These are phyloP conservation scores for Mycena sp. DNA, from an alignment of 1,284 basidiomycete genomes.

Conservation along the genomic window DNA sequence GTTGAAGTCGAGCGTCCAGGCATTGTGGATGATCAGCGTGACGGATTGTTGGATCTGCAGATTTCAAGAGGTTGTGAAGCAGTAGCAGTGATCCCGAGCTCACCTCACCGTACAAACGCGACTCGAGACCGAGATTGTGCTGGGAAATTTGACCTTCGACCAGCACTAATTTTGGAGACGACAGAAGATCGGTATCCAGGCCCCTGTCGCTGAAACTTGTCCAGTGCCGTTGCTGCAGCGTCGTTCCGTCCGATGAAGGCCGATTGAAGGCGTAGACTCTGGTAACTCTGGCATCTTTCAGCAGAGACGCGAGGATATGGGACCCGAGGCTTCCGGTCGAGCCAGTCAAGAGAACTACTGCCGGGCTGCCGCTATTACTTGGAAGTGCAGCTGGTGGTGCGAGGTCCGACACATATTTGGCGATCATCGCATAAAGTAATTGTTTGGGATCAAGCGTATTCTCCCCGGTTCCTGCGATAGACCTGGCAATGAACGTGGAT, in stretches of 20 bases:
- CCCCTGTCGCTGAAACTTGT: slow-evolving; percentile 41
- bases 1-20: slow-evolving; percentile 56
- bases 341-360: slow-evolving; percentile 40
- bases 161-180: slow-evolving; percentile 40
- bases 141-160: slow-evolving; percentile 39
- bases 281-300: slow-evolving; percentile 29
- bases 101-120: slow-evolving; percentile 2
- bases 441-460: slow-evolving; percentile 34
- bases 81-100: not conserved
- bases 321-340: slow-evolving; percentile 43
- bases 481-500: slow-evolving; percentile 39
- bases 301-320: slow-evolving; percentile 36
- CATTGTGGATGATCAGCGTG: slow-evolving; percentile 25
- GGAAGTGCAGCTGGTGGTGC: not conserved
- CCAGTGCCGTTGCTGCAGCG: slow-evolving; percentile 34
- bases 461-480: slow-evolving; percentile 26
- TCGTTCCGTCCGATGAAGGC: slow-evolving; percentile 14
- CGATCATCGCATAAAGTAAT: slow-evolving; percentile 47
- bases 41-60: slow-evolving; percentile 8
- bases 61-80: not conserved
- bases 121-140: slow-evolving; percentile 32
- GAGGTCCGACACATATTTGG: slow-evolving; percentile 41
- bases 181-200: slow-evolving; percentile 39
- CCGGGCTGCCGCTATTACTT: not conserved
- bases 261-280: slow-evolving; percentile 46